These are phyloP conservation scores for Pittosporum tobira DNA, from an alignment of 129 eudicot genomes.

Conservation along the genomic window DNA sequence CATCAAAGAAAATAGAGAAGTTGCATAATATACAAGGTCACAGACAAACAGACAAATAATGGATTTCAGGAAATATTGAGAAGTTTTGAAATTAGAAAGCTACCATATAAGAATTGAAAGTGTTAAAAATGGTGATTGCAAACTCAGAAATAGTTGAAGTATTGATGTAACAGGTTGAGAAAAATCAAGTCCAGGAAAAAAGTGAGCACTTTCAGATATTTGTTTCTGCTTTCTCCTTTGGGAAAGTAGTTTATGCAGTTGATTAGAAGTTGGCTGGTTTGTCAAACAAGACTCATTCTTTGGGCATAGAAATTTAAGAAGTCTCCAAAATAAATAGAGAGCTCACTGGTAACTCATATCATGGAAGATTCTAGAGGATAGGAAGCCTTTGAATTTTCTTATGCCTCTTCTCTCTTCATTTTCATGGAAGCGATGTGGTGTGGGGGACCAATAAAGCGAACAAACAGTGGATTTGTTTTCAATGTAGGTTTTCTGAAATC, in stretches of 20 bases:
- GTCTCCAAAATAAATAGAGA: background rate
- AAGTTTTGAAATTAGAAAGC: too few relatives aligned
- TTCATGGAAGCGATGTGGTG: conserved; percentile 27
- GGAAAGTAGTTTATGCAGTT: conserved; percentile 37
- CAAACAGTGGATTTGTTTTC: background rate
- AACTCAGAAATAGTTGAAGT: too few relatives aligned
- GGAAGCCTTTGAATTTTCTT: background rate
- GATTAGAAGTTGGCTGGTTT: conserved; percentile 1
- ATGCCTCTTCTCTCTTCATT: conserved; percentile 20
- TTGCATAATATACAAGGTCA: too few relatives aligned
- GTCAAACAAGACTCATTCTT: background rate
- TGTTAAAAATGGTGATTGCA: too few relatives aligned
- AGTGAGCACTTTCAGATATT: background rate
- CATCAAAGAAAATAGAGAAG: too few relatives aligned
- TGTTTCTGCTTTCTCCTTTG: conserved; percentile 22
- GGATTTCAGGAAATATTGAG: too few relatives aligned
- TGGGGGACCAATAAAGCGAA: background rate
- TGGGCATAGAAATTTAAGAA: background rate
- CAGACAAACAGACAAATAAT: too few relatives aligned
- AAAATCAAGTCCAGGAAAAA: conserved; percentile 5
- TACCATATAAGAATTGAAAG: too few relatives aligned
- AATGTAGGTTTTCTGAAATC: background rate
- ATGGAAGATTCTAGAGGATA: conserved; percentile 53
- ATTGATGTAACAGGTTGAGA: background rate
- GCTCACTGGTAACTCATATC: background rate